Evolutionary conservation across 768 basidiomycete species (phyloP).

Genomic region (Tremella fuciformis): DNA sequence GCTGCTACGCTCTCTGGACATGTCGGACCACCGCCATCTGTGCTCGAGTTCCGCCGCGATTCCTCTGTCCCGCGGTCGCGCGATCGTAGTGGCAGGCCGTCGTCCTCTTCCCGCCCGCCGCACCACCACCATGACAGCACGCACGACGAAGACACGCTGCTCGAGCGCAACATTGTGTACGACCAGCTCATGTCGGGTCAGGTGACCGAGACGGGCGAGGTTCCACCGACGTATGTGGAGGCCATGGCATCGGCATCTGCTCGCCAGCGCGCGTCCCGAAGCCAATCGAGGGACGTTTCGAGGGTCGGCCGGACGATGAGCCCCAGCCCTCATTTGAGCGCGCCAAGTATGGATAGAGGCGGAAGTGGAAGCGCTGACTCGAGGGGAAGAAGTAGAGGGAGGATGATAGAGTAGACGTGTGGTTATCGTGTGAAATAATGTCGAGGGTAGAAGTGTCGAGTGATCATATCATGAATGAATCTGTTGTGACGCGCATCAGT

Average conservation of each 20-base stretch:
- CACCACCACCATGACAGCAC: constrained; percentile 5
- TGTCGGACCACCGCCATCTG: not conserved
- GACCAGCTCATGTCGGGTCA: constrained; percentile 79
- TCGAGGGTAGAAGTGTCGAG: no score
- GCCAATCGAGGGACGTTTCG: constrained; percentile 14
- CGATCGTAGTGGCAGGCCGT: constrained; percentile 5
- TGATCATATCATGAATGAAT: no score
- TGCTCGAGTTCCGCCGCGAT: not conserved
- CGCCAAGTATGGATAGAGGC: not conserved
- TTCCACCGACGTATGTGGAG: constrained; percentile 70
- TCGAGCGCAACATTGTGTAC: constrained; percentile 58
- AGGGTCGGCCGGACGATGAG: constrained; percentile 11
- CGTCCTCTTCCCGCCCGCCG: not conserved
- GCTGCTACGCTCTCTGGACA: not conserved
- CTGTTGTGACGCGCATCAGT: no score
- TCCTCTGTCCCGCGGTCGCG: constrained; percentile 1
- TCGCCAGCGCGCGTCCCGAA: constrained; percentile 5
- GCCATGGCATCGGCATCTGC: constrained; percentile 30
- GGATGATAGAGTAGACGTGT: no score
- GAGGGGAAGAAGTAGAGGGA: not conserved
- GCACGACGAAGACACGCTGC: constrained; percentile 37
- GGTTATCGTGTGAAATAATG: no score
- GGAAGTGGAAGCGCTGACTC: not conserved
- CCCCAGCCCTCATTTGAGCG: not conserved
- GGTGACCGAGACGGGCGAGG: constrained; percentile 75